Evolutionary conservation across 441 rosid species (phyloP).

Genomic region (Adansonia madagascariensis): DNA sequence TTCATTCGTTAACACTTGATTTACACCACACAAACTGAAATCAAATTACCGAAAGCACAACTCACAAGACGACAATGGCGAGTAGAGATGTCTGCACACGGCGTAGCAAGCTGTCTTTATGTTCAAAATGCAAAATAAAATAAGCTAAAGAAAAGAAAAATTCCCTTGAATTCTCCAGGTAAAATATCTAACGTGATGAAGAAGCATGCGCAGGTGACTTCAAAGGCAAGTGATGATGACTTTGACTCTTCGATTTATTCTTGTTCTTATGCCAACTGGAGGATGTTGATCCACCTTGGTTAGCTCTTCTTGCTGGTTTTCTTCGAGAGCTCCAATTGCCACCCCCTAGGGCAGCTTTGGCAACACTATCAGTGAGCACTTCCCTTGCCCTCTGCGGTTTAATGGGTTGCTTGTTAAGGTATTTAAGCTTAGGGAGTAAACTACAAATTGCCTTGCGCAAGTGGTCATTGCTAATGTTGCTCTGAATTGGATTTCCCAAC

Average conservation of each 20-base stretch:
- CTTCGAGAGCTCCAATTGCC: slow-evolving; percentile 44
- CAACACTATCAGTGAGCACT: slow-evolving; percentile 63
- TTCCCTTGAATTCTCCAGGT: too few relatives aligned
- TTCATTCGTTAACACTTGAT: too few relatives aligned
- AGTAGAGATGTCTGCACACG: too few relatives aligned
- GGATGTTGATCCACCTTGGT: slow-evolving; percentile 36
- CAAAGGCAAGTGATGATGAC: slow-evolving; percentile 34
- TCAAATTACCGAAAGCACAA: too few relatives aligned
- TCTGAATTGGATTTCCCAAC: slow-evolving; percentile 85
- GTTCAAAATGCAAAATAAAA: too few relatives aligned
- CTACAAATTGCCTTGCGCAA: slow-evolving; percentile 71
- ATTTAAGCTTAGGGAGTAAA: slow-evolving; percentile 74
- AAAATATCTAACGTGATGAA: slow-evolving; percentile 29
- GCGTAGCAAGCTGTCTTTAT: too few relatives aligned
- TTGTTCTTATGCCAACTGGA: slow-evolving; percentile 42
- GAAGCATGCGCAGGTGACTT: slow-evolving; percentile 45
- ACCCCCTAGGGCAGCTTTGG: slow-evolving; percentile 71
- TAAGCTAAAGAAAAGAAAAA: too few relatives aligned
- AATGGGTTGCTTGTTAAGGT: slow-evolving; percentile 80
- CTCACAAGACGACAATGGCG: too few relatives aligned
- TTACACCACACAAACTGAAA: too few relatives aligned
- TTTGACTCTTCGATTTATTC: slow-evolving; percentile 44
- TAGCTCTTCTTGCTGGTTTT: slow-evolving; percentile 39
- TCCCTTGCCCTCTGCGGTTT: slow-evolving; percentile 77
- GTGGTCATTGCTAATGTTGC: slow-evolving; percentile 75